Evolutionary conservation across 2,329 filamentous ascomycete genomes (phyloP), one percentile per base, ranked within the genome.

Genomic region (Pseudomassariella vexata): DNA sequence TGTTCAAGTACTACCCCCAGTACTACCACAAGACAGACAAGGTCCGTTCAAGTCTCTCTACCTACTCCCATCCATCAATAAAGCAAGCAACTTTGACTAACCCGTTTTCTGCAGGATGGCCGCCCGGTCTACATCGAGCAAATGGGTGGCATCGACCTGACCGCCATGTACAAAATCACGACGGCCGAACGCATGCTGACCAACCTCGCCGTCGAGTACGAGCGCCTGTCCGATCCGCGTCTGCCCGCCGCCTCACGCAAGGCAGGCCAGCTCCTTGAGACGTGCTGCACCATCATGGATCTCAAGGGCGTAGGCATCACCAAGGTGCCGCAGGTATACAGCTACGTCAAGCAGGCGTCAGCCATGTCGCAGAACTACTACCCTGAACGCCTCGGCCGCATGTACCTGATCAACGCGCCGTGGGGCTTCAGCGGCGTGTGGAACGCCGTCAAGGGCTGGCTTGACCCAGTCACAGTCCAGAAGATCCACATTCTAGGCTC

Each of bases 1-100:
- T 98, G 37, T 85, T 85, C 62, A 70, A 90, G 63, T 95, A 85
- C 72, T 98, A 98, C 66, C 87, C 87, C 28, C 92, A 98, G 66
- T 98, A 92, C 71, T 98, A 98, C 70, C 92, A 98, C 76, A 95
- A 95, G 70, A 90, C 80, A 9, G 86, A 92, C 65, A 88, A 87
- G 66, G 79, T 82, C 59, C 20, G 35, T 28, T 12, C 22, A 28
- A 16, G n/a, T 16, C 23, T 15, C n/a, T n/a, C 21, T 40, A 19
- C 31, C 23, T 32, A 26, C 3, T 28, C n/a, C n/a, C n/a, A n/a
- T n/a, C n/a, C n/a, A n/a, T n/a, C n/a, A n/a, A n/a, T n/a, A n/a
- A n/a, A n/a, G n/a, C n/a, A n/a, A n/a, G n/a, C n/a, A n/a, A n/a
- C n/a, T n/a, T n/a, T n/a, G n/a, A n/a, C n/a, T n/a, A 28, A 7